Evolutionary conservation across 2,329 filamentous ascomycete genomes (phyloP).

Genomic region (Aspergillus flavus): DNA sequence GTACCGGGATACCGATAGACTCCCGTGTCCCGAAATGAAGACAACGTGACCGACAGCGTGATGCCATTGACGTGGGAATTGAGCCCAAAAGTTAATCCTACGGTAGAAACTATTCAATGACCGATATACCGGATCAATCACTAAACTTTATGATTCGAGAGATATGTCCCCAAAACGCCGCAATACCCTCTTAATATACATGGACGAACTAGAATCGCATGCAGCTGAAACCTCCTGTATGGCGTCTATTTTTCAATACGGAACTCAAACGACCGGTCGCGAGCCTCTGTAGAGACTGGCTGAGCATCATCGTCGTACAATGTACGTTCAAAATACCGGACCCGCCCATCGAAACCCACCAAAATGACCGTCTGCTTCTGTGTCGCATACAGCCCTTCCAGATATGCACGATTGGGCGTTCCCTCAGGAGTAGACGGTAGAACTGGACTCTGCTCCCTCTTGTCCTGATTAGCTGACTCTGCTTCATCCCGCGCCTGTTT

Average conservation of each 20-base stretch:
- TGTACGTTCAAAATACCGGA: conserved; percentile 62
- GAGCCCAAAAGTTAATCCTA: neutral
- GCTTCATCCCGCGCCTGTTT: conserved; percentile 31
- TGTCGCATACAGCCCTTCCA: conserved; percentile 59
- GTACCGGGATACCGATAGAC: neutral
- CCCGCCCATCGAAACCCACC: conserved; percentile 53
- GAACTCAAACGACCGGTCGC: conserved; percentile 15
- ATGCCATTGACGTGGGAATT: neutral
- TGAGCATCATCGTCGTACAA: conserved; percentile 54
- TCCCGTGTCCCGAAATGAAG: neutral
- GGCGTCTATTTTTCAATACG: neutral
- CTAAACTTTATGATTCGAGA: neutral
- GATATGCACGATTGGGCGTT: conserved; percentile 32
- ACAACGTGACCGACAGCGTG: neutral
- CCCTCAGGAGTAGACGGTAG: conserved; percentile 9
- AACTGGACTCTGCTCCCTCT: conserved; percentile 17
- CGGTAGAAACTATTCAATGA: neutral
- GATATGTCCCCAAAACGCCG: neutral
- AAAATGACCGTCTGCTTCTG: conserved; percentile 64
- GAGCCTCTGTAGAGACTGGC: neutral
- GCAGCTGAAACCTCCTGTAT: neutral
- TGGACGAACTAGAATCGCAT: neutral
- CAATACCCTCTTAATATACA: neutral
- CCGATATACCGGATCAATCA: neutral
- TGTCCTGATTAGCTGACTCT: neutral